A percentile compares a stretch with the other conserved stretches of the same genome.
These are phyloP conservation scores for Leccinum ochraceum DNA, from an alignment of 768 basidiomycete species.

Conservation along the genomic window DNA sequence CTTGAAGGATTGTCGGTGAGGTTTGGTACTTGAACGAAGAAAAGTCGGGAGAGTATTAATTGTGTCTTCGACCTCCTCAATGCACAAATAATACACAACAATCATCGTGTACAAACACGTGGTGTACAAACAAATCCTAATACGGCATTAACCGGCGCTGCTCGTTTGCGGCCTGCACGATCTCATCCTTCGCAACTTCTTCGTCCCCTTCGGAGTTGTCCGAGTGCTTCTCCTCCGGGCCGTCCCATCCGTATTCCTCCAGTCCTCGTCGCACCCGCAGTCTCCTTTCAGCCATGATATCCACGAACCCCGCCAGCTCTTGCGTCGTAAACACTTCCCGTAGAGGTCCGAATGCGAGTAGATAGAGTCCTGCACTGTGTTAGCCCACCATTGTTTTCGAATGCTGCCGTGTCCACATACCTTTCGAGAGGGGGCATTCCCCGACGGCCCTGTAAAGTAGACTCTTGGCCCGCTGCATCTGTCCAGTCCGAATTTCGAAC, in stretches of 20 bases:
- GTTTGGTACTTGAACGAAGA: constrained; percentile 25
- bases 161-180: neutral
- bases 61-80: constrained; percentile 43
- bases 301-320: constrained; percentile 63
- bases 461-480: constrained; percentile 64
- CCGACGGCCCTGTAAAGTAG: constrained; percentile 71
- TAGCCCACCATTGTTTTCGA: constrained; percentile 9
- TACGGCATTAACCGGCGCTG: neutral
- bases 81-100: constrained; percentile 26
- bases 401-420: constrained; percentile 34
- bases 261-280: constrained; percentile 62
- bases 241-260: constrained; percentile 42
- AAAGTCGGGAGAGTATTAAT: constrained; percentile 36
- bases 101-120: constrained; percentile 21
- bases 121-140: constrained; percentile 9
- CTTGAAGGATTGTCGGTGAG: constrained; percentile 15
- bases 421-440: constrained; percentile 77
- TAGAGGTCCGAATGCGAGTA: constrained; percentile 74
- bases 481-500: constrained; percentile 68
- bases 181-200: constrained; percentile 56
- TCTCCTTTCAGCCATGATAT: constrained; percentile 77
- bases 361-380: constrained; percentile 60
- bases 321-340: constrained; percentile 57
- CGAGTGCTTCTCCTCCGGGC: constrained; percentile 16
- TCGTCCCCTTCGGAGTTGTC: constrained; percentile 16